phyloP scores from a whole-genome alignment of 73 alveolate genomes.

The Blepharisma japonicum region DNA sequence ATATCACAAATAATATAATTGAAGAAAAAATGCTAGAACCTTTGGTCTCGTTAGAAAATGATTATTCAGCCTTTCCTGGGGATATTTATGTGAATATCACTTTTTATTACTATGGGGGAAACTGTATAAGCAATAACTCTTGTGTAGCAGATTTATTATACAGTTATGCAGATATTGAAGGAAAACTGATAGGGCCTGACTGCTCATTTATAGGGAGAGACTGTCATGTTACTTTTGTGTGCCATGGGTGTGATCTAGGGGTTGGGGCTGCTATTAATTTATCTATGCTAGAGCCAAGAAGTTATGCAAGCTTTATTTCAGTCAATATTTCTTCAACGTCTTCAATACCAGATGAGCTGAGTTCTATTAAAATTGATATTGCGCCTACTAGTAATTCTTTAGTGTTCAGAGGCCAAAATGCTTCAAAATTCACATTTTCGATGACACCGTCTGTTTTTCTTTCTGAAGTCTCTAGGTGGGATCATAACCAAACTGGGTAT shows the following conservation, averaged over 20 bases:
- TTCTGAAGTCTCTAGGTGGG: neutral
- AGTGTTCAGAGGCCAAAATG: neutral
- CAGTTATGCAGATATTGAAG: too few relatives aligned
- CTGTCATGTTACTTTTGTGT: neutral
- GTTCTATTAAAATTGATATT: neutral
- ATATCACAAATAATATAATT: neutral
- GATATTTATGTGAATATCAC: neutral
- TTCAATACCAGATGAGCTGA: constrained; percentile 7
- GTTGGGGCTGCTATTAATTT: neutral
- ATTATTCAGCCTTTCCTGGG: neutral
- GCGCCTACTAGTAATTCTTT: neutral
- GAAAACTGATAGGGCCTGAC: neutral
- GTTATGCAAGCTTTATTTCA: neutral
- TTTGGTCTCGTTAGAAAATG: neutral
- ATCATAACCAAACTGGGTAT: neutral
- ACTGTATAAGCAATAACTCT: neutral
- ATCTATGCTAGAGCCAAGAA: too few relatives aligned
- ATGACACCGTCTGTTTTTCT: neutral
- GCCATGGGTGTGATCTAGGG: neutral
- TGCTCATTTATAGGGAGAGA: neutral
- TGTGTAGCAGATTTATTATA: neutral
- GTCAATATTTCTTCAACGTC: neutral
- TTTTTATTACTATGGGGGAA: neutral
- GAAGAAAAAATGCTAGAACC: constrained; percentile 4
- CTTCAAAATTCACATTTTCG: neutral